Conservation (phyloP, 306 rosid genomes). For the Sindora glabra region DNA sequence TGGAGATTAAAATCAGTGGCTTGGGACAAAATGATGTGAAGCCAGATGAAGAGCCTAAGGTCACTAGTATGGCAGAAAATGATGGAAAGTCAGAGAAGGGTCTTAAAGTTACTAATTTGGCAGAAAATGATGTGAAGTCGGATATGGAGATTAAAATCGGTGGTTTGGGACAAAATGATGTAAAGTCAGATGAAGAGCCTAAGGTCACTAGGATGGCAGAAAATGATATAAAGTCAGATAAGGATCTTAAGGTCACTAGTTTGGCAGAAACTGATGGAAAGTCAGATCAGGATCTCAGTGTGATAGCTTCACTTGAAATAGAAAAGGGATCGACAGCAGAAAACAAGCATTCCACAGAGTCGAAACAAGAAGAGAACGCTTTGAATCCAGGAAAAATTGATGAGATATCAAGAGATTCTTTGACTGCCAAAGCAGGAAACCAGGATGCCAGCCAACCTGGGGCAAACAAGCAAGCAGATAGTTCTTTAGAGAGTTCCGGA, state of each 20-base stretch:
- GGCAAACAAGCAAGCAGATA: slow-evolving; percentile 5
- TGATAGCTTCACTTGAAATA: slow-evolving; percentile 3
- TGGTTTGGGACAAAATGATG: background rate
- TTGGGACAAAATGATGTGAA: too few species aligned
- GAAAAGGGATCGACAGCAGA: background rate
- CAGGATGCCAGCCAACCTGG: slow-evolving; percentile 14
- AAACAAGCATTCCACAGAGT: background rate
- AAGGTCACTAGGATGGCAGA: too few species aligned
- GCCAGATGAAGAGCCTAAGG: too few species aligned
- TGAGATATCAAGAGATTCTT: slow-evolving; percentile 8
- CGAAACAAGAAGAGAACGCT: slow-evolving; percentile 18
- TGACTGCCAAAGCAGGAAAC: slow-evolving; percentile 15
- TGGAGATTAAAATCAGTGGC: too few species aligned
- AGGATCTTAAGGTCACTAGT: too few species aligned
- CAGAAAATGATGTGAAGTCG: too few species aligned
- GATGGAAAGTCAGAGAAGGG: background rate
- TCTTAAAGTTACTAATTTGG: background rate
- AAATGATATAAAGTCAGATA: too few species aligned
- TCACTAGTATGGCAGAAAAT: background rate
- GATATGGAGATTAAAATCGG: background rate
- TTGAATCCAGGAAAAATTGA: slow-evolving; percentile 12
- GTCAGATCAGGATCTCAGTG: background rate
- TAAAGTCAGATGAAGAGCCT: too few species aligned
- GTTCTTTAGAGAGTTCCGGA: slow-evolving; percentile 7
- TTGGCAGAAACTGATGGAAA: background rate